These are phyloP conservation scores for Fusarium camptoceras DNA, from an alignment of 2,329 filamentous ascomycete genomes.

Conservation along the genomic window DNA sequence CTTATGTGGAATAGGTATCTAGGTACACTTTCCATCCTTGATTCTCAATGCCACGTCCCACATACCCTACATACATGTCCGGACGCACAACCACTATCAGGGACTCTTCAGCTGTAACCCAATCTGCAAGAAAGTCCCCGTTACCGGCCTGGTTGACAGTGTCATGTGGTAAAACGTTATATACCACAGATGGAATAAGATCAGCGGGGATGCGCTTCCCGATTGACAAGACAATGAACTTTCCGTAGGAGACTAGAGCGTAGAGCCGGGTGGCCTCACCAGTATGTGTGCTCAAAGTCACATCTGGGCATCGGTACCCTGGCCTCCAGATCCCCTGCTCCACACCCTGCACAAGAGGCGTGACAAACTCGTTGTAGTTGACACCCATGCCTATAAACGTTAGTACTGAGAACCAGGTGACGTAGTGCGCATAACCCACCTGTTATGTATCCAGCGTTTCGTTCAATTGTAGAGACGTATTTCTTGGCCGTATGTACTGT, in stretches of 20 bases:
- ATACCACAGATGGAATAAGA: neutral
- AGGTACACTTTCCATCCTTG: slow-evolving; percentile 27
- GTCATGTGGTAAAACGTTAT: neutral
- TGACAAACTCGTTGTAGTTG: slow-evolving; percentile 19
- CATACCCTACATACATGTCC: slow-evolving; percentile 41
- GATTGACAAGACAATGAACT: slow-evolving; percentile 2
- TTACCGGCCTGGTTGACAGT: rapidly evolving
- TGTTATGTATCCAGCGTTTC: slow-evolving; percentile 62
- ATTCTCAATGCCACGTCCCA: neutral
- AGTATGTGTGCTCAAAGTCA: neutral
- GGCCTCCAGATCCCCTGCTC: slow-evolving; percentile 24
- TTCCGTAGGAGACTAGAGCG: slow-evolving; percentile 1
- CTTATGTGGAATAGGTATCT: neutral
- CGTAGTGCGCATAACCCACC: slow-evolving; percentile 43
- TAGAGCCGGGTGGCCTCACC: slow-evolving; percentile 15
- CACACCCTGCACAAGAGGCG: slow-evolving; percentile 17
- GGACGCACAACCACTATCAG: slow-evolving; percentile 27
- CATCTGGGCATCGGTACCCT: slow-evolving; percentile 33
- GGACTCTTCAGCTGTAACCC: neutral
- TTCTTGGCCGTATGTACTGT: slow-evolving; percentile 57
- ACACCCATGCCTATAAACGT: slow-evolving; percentile 27
- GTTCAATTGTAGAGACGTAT: slow-evolving; percentile 61
- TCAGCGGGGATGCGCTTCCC: neutral
- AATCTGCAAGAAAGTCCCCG: slow-evolving; percentile 15
- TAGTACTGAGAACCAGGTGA: neutral